Conservation (phyloP, 169 alveolate genomes). For the Plasmodium gaboni region DNA sequence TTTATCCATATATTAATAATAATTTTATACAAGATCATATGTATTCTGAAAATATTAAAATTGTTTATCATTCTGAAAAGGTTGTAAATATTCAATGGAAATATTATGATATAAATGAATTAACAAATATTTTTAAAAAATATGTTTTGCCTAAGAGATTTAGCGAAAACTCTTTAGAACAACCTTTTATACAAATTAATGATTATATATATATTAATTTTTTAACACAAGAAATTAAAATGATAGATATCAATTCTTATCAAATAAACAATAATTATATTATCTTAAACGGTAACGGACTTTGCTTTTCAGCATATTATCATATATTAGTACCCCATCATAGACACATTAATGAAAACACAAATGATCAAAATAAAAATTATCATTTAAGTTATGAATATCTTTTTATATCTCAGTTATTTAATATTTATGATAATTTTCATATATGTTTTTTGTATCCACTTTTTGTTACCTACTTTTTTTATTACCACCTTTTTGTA, state of each 20-base stretch:
- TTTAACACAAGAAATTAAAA: conserved; percentile 75
- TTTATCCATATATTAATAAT: conserved; percentile 74
- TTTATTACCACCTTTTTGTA: conserved; percentile 70
- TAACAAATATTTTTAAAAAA: conserved; percentile 23
- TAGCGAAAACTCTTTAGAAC: conserved; percentile 9
- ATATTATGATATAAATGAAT: conserved; percentile 17
- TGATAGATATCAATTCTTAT: conserved; percentile 11
- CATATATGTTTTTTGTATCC: conserved; percentile 73
- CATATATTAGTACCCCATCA: conserved; percentile 67
- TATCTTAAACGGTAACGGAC: conserved; percentile 68
- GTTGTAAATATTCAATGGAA: conserved; percentile 55
- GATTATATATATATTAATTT: conserved; percentile 64
- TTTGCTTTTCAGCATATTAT: conserved; percentile 69
- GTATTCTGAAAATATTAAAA: conserved; percentile 47
- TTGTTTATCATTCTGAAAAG: conserved; percentile 39
- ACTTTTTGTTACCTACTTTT: conserved; percentile 49
- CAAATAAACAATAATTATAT: conserved; percentile 31
- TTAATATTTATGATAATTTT: conserved; percentile 75
- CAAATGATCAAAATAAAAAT: not conserved
- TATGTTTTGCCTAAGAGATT: conserved; percentile 7
- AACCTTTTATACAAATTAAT: conserved; percentile 42
- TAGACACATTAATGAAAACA: conserved; percentile 26
- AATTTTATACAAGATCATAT: conserved; percentile 58
- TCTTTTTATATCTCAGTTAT: conserved; percentile 60
- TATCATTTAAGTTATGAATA: conserved; percentile 67